These are phyloP conservation scores for Diaporthe capsici DNA, from an alignment of 2,329 filamentous ascomycete species.

Conservation along the genomic window DNA sequence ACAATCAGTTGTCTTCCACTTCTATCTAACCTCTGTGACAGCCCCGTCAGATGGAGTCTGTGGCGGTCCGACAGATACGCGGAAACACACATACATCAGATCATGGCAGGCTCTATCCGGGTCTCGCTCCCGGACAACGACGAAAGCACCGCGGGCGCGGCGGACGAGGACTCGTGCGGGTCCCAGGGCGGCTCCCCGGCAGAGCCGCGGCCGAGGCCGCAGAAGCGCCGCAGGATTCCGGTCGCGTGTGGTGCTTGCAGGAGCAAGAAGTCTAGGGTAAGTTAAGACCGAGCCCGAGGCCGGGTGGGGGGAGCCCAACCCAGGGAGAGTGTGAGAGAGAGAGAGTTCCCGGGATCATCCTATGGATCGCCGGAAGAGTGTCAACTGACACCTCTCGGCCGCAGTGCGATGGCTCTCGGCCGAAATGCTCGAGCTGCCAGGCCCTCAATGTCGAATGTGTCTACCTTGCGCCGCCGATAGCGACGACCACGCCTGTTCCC, in stretches of 20 bases:
- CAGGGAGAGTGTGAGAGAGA: neutral
- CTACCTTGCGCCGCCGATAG: conserved; percentile 39
- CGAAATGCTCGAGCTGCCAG: conserved; percentile 40
- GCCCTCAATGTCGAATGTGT: conserved; percentile 40
- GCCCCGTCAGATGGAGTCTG: conserved; percentile 2
- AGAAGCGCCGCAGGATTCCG: conserved; percentile 41
- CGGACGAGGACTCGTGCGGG: conserved; percentile 20
- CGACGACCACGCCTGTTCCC: conserved; percentile 39
- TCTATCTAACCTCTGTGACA: conserved; percentile 22
- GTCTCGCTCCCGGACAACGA: conserved; percentile 37
- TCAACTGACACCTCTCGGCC: conserved; percentile 16
- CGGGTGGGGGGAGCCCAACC: no score
- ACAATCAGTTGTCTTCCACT: conserved; percentile 1
- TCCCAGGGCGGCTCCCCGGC: neutral
- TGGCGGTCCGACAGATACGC: conserved; percentile 32
- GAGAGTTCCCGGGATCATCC: neutral
- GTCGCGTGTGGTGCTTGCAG: conserved; percentile 41
- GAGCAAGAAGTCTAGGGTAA: conserved; percentile 41
- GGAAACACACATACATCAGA: conserved; percentile 4
- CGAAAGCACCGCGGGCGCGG: conserved; percentile 18
- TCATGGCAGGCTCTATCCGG: conserved; percentile 38
- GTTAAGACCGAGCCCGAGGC: neutral
- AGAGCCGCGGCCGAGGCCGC: conserved; percentile 29
- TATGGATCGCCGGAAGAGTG: neutral
- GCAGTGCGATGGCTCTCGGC: conserved; percentile 41